Base-by-base conservation (phyloP, 805 yeast genomes). In the Nakazawaea pomicola region DNA sequence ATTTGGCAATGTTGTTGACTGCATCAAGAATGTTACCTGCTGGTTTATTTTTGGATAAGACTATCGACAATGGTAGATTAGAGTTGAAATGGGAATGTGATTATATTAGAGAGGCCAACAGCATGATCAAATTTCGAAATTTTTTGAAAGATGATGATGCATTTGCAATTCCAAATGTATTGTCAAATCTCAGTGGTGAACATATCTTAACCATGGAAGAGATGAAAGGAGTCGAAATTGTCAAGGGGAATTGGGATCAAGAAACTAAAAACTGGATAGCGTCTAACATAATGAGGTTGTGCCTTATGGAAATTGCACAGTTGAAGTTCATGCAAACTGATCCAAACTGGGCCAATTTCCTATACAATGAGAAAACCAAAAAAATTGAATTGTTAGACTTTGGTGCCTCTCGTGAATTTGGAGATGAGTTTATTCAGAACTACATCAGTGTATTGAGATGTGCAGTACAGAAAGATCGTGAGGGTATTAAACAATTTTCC, bases 31-130 rank as follows among this genome's bases (percentile, higher is more conserved):
- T 93, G 46, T 68, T 93, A 33, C 99, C 99, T 15, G 83, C 85
- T 35, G 99, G 99, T 0, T 68, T 93, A 50, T 93, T 88, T 55
- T 71, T 95, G 33, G 98, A 93, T 50, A 85, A 83, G 51, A 87
- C 97, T 17, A 80, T 93, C 43, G 96, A 84, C 17, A 91, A 89
- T 61, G 98, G 99, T 1, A 74, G 99, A 50, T 77, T 76, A 14
- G 99, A 93, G 60, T 70, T 93, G 50, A 89, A 88, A 52, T 91
- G 98, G 98, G 99, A 93, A 63, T 91, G 98, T 63, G 98, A 93
- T 62, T 93, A 93, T 57, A 62, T 80, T 19, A 77, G 98, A 49
- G 99, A 93, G 60, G 95, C 96, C 1, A 74, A 73, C 45, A 82
- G 81, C 52, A 64, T 90, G 49, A 77, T 76, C 32, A 70, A 80